Evolutionary conservation across 352 stramenopile species (phyloP), one percentile per base, ranked within the genome.

Genomic region (Phytopythium kandeliae): DNA sequence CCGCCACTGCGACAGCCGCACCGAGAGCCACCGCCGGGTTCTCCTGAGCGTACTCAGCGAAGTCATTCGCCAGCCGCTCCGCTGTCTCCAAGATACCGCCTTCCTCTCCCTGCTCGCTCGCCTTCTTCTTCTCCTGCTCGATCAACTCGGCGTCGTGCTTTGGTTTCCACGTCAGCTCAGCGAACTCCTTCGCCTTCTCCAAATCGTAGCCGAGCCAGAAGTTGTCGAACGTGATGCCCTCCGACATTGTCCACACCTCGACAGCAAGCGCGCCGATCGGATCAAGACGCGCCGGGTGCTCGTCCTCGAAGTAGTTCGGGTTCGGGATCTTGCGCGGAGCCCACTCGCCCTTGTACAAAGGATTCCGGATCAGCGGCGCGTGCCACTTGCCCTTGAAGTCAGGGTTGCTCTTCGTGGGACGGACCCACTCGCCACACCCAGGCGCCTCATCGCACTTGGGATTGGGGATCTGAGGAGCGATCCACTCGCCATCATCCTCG

Each of bases 331-430:
- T 82, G 35, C 85, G 82, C 4, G 94, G 88, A 28, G 62, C 62
- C 92, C 91, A 98, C 51, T 86, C 74, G 44, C 89, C 89, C 62
- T 94, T 95, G 71, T 97, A 98, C 19, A 71, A 83, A 6, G 93
- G 92, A 65, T 98, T 98, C 24, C 76, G 72, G 36, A 98, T 95
- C 36, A 95, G 71, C 19, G 90, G 90, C 2, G 91, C 67, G 26
- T 71, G 62, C 85, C 93, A 98, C 67, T 96, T 96, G 54, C 93
- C 93, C 69, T 97, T 96, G 71, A 95, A 98, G 7, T 49, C 67
- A 8, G 93, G 94, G 60, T 98, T 98, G 2, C 61, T 34, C 53
- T 95, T 97, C 5, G 78, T 87, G 2, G 92, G 89, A 24, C 65
- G 71, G 43, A 76, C 71, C 93, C 93, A 98, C 58, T 85, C 62